These are phyloP conservation scores for Debaryomyces singareniensis DNA, from an alignment of 1,139 yeast species.

Conservation along the genomic window DNA sequence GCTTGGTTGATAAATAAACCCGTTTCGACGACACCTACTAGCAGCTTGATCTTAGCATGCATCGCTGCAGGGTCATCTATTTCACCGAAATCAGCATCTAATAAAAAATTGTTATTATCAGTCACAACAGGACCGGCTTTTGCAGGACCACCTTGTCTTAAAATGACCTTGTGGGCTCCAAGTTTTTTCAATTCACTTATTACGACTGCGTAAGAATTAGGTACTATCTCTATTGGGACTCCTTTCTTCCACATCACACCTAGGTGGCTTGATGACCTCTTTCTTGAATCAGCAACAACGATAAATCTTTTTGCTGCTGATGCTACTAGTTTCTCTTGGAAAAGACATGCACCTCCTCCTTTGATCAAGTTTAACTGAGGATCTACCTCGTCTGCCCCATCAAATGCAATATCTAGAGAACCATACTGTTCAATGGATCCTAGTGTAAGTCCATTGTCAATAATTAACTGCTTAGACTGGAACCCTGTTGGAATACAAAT, in stretches of 20 bases:
- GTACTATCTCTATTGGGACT: conserved; percentile 93
- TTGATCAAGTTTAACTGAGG: conserved; percentile 74
- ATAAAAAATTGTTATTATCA: conserved; percentile 87
- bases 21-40: conserved; percentile 96
- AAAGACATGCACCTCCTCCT: conserved; percentile 98
- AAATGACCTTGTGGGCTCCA: conserved; percentile 60
- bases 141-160: conserved; percentile 84
- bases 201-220: conserved; percentile 79
- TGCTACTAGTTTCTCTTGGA: conserved; percentile 95
- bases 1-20: conserved; percentile 79
- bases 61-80: conserved; percentile 55
- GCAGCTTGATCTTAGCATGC: conserved; percentile 59
- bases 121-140: conserved; percentile 99
- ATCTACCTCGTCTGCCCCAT: conserved; percentile 98
- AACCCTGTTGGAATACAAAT: conserved; percentile 94
- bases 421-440: conserved; percentile 82
- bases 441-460: conserved; percentile 70
- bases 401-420: conserved; percentile 84
- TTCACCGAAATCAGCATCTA: conserved; percentile 90
- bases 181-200: conserved; percentile 50
- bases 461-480: conserved; percentile 83
- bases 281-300: conserved; percentile 89
- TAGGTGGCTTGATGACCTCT: conserved; percentile 55
- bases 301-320: conserved; percentile 70
- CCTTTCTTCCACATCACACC: conserved; percentile 88